Evolutionary conservation across 129 eudicot species (phyloP), one percentile per base, ranked within the genome.

Genomic region (Escallonia herrerae): DNA sequence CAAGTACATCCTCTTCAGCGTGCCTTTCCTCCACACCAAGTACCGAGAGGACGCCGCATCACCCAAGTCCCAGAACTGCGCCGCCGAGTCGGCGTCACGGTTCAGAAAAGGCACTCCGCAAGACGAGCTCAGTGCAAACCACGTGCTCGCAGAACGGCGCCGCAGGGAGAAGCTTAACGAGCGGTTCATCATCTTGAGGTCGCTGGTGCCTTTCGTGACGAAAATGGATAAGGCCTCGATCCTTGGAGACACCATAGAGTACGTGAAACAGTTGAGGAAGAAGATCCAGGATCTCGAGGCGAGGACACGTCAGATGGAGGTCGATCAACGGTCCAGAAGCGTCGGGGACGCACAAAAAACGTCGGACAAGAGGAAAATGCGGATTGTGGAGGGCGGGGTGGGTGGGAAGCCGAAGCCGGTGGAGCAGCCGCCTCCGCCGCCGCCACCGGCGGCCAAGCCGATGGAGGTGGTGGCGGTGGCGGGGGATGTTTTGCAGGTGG

Each of bases 151-250:
- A 0, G 98, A 93, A 77, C 84, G 96, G 13, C 84, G 95, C 5
- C 83, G 98, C 6, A 76, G 98, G 38, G 96, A 88, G 77, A 93
- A 89, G 72, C 87, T 93, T 5, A 93, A 85, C 58, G 95, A 93
- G 62, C 80, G 96, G 6, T 93, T 93, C 69, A 71, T 83, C 12
- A 64, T 67, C 0, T 58, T 93, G 2, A 63, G 95, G 39, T 81
- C 96, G 2, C 68, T 93, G 5, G 95, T 93, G 1, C 98, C 98
- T 2, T 77, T 88, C 51, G 91, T 88, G 39, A 93, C 98, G 1
- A 93, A 88, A 73, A 86, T 82, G 95, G 98, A 93, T 65, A 93
- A 93, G 56, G 98, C 95, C 5, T 93, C 98, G 11, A 93, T 93
- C 33, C 71, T 93, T 2, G 98, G 87, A 4, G 98, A 93, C 75